Evolutionary conservation across 805 yeast species (phyloP).

Genomic region (Metschnikowia baotianmanensis): DNA sequence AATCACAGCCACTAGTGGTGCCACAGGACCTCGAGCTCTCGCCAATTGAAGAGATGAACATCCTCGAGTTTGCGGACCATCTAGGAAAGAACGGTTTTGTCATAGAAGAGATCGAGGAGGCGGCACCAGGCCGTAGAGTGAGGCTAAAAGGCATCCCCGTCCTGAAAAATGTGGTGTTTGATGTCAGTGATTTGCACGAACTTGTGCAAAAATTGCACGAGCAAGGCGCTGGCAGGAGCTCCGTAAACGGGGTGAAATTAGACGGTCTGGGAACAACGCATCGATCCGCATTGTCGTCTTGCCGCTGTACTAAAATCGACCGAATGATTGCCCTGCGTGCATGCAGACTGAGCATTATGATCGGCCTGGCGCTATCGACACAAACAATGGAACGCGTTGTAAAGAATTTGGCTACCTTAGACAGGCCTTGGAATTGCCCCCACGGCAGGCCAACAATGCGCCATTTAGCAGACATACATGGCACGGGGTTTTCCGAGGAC

Average conservation of each 20-base stretch:
- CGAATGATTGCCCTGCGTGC: constrained; percentile 93
- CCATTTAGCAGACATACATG: constrained; percentile 64
- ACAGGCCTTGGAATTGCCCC: constrained; percentile 96
- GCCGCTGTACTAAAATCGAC: constrained; percentile 71
- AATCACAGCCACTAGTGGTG: constrained; percentile 58
- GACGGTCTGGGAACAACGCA: not conserved
- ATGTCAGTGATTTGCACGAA: constrained; percentile 70
- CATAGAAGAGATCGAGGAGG: constrained; percentile 46
- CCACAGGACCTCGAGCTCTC: constrained; percentile 63
- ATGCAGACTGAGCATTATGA: constrained; percentile 91
- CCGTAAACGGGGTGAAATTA: not conserved
- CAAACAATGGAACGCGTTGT: constrained; percentile 70
- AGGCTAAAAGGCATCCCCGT: constrained; percentile 64
- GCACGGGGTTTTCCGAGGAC: constrained; percentile 16
- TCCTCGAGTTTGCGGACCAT: constrained; percentile 54
- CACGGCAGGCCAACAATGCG: constrained; percentile 98
- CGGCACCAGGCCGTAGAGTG: constrained; percentile 56
- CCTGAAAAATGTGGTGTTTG: constrained; percentile 68
- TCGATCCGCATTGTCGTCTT: constrained; percentile 1
- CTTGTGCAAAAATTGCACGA: constrained; percentile 65
- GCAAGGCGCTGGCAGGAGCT: constrained; percentile 18
- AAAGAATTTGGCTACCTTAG: constrained; percentile 61
- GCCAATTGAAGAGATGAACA: constrained; percentile 73
- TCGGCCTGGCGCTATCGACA: constrained; percentile 66
- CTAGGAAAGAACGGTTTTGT: constrained; percentile 77